Base-by-base conservation (phyloP, 2,329 filamentous ascomycete genomes). In the Penicillium sp. region DNA sequence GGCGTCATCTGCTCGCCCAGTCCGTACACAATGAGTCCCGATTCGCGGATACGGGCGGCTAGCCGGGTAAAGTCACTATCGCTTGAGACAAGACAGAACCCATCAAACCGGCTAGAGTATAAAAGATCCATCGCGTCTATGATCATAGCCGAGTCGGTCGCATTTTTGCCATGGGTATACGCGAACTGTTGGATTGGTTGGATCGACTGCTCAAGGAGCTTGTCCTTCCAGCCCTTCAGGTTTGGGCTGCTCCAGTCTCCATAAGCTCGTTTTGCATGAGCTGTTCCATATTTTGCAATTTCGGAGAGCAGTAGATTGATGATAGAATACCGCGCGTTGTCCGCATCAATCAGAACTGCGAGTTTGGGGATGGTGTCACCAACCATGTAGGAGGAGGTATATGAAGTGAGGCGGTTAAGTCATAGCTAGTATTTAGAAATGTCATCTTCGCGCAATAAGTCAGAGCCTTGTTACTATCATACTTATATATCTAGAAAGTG, bases 11-110 rank as follows among this genome's bases (percentile, higher is more conserved):
- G 65, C 51, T 71, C 64, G 41, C 72, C 70, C 41, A 75, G 70
- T 35, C 72, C 70, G 48, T 71, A 73, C 2, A 75, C 70, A 14
- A 59, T 66, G 2, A 72, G 61, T 8, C 69, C 72, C 45, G 72
- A 71, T 52, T 74, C 69, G 9, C 72, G 70, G 10, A 73, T 71
- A 19, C 72, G 62, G 39, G 68, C 67, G 43, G 69, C 70, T 10
- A 74, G 62, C 6, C 68, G 67, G 3, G 72, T 72, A n/a, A 26
- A 26, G 24, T 26, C 24, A 8, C 24, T 26, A 6, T 26, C 24
- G 5, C 24, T 26, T 5, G 24, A 26, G 24, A 26, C 24, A 5
- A 26, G 24, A 26, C 24, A 26, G 24, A 26, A 26, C 4, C 24
- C 24, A 26, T 26, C 24, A 26, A 26, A 26, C 4, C 8, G 26